Percentiles rank a stretch among this genome's conserved stretches.
Conservation (phyloP, 371 early-diverging fungal species). For the Mucor racemosus region DNA sequence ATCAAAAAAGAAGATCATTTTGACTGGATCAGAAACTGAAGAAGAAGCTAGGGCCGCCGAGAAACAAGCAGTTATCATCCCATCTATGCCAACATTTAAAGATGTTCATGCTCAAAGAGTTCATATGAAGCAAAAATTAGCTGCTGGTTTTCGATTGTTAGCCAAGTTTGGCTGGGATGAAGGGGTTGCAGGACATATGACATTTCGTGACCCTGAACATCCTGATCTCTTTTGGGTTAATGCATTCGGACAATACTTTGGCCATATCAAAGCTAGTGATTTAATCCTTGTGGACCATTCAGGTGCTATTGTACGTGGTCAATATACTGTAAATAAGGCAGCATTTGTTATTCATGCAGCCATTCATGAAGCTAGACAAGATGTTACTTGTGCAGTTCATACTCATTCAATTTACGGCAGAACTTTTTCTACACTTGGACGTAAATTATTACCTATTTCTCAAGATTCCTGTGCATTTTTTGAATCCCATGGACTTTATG, state of each 20-base stretch:
- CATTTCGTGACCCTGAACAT: constrained; percentile 64
- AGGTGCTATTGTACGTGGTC: constrained; percentile 58
- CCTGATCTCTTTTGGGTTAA: constrained; percentile 68
- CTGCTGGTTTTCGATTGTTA: constrained; percentile 63
- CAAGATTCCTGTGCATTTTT: constrained; percentile 69
- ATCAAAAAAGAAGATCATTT: constrained; percentile 40
- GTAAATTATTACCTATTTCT: constrained; percentile 54
- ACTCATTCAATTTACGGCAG: constrained; percentile 66
- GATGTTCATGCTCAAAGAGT: constrained; percentile 54
- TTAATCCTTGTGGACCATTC: constrained; percentile 59
- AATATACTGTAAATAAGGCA: constrained; percentile 57
- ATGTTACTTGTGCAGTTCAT: constrained; percentile 62
- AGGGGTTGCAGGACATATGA: constrained; percentile 65
- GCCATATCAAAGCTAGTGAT: constrained; percentile 60
- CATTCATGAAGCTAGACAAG: constrained; percentile 52
- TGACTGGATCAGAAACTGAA: constrained; percentile 52
- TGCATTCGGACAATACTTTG: constrained; percentile 58
- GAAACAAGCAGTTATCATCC: constrained; percentile 43
- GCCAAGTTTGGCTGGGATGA: constrained; percentile 63
- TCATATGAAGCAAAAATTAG: constrained; percentile 63
- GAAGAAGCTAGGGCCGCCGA: constrained; percentile 52
- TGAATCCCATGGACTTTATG: constrained; percentile 49
- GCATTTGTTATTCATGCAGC: constrained; percentile 68
- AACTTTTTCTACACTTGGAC: constrained; percentile 58
- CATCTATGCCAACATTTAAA: constrained; percentile 39